These are phyloP conservation scores for Coelastrella sp. DNA, from an alignment of 139 green algal species.

Conservation along the genomic window DNA sequence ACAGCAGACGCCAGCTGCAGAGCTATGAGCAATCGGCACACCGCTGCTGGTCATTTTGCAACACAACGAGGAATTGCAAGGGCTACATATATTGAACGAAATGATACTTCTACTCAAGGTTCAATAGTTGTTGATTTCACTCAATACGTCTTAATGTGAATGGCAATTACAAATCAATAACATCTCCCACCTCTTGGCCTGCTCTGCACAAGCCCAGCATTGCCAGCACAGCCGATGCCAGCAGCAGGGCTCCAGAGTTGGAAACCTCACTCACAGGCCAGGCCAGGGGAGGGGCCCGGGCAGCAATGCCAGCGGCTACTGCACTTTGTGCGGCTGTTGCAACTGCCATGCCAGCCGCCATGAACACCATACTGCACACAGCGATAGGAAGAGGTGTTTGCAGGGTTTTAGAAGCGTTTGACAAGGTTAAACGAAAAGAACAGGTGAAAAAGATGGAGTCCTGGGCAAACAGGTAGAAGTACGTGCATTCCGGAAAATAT, in stretches of 20 bases:
- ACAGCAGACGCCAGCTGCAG: slow-evolving; percentile 22
- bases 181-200: background rate
- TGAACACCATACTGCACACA: slow-evolving; percentile 64
- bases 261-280: slow-evolving; percentile 6
- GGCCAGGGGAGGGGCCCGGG: background rate
- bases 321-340: slow-evolving; percentile 46
- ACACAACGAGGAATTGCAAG: background rate
- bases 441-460: background rate
- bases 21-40: background rate
- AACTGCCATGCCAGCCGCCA: slow-evolving; percentile 62
- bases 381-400: background rate
- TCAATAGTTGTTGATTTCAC: background rate
- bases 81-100: background rate
- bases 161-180: too few relatives aligned
- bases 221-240: slow-evolving; percentile 16
- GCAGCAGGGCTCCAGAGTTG: slow-evolving; percentile 34
- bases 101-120: too few relatives aligned
- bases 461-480: background rate
- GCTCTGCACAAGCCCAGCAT: slow-evolving; percentile 1
- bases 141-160: too few relatives aligned
- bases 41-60: too few relatives aligned
- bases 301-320: slow-evolving; percentile 40
- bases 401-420: too few relatives aligned
- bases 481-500: too few relatives aligned
- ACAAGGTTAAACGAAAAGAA: background rate